Conservation (phyloP, 345 rosid genomes). For the Aquilaria yunnanensis region DNA sequence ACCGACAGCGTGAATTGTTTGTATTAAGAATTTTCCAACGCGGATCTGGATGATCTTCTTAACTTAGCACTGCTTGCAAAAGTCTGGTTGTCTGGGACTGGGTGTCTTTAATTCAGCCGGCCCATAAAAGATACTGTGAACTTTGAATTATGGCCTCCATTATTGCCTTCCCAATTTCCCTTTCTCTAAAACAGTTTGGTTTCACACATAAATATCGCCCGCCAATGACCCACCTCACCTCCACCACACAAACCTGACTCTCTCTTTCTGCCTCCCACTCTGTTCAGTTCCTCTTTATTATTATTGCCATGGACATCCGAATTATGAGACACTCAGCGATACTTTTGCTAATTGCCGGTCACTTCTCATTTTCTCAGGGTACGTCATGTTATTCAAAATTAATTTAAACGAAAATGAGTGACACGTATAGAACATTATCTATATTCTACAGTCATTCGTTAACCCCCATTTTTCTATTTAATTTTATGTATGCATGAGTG, state of each 20-base stretch:
- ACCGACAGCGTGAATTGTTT: no score
- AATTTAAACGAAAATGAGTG: not conserved
- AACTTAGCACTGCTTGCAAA: no score
- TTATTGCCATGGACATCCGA: conserved; percentile 7
- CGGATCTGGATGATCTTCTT: no score
- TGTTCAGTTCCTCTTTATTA: not conserved
- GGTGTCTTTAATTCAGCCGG: no score
- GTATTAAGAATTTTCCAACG: no score
- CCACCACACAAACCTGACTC: conserved; percentile 18
- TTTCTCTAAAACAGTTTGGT: not conserved
- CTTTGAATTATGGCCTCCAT: not conserved
- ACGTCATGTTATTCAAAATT: not conserved
- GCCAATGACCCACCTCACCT: conserved; percentile 11
- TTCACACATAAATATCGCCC: conserved; percentile 2
- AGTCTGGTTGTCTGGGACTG: no score
- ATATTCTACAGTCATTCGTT: no score
- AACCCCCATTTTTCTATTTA: not conserved
- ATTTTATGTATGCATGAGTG: not conserved
- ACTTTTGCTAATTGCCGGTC: conserved; percentile 5
- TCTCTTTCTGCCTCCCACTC: not conserved
- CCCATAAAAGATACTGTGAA: no score
- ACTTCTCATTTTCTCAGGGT: conserved; percentile 13
- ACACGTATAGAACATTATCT: no score
- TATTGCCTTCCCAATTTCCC: not conserved
- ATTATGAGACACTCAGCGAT: not conserved